Evolutionary conservation across 2,329 filamentous ascomycete genomes (phyloP).

Genomic region (Cercospora janseana): DNA sequence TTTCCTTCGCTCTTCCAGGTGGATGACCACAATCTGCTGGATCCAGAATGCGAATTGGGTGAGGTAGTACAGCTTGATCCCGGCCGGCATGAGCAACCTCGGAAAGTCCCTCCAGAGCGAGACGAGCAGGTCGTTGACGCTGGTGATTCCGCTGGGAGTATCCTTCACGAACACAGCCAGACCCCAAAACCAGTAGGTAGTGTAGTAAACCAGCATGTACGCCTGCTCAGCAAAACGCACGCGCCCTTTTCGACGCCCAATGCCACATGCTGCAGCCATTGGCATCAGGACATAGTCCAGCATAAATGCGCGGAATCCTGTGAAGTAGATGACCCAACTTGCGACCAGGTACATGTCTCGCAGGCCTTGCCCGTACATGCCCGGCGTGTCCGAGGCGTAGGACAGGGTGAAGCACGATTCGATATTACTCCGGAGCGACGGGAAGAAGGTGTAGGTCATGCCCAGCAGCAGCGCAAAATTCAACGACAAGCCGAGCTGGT

Average conservation of each 20-base stretch:
- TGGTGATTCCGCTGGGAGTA: slow-evolving; percentile 29
- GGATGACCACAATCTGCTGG: slow-evolving; percentile 89
- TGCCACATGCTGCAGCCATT: slow-evolving; percentile 68
- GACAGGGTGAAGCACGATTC: slow-evolving; percentile 84
- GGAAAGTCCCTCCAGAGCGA: slow-evolving; percentile 81
- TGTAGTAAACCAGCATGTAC: slow-evolving; percentile 84
- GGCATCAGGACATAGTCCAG: slow-evolving; percentile 89
- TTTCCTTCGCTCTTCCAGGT: slow-evolving; percentile 91
- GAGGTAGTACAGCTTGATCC: slow-evolving; percentile 86
- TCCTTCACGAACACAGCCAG: slow-evolving; percentile 56
- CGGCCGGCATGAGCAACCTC: slow-evolving; percentile 66
- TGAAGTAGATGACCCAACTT: slow-evolving; percentile 81
- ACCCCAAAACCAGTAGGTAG: slow-evolving; percentile 76
- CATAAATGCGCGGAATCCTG: slow-evolving; percentile 73
- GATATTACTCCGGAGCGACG: slow-evolving; percentile 74
- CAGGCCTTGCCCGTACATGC: slow-evolving; percentile 70
- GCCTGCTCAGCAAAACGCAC: slow-evolving; percentile 91
- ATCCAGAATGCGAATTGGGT: slow-evolving; percentile 90
- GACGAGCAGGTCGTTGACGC: slow-evolving; percentile 30
- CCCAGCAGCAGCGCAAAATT: slow-evolving; percentile 81
- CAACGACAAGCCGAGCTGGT: slow-evolving; percentile 65
- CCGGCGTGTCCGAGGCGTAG: slow-evolving; percentile 56
- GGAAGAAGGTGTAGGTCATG: slow-evolving; percentile 78
- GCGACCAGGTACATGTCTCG: slow-evolving; percentile 77
- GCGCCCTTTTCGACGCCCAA: slow-evolving; percentile 70